Base-by-base conservation (phyloP, 441 rosid genomes). In the Erodium trifolium region DNA sequence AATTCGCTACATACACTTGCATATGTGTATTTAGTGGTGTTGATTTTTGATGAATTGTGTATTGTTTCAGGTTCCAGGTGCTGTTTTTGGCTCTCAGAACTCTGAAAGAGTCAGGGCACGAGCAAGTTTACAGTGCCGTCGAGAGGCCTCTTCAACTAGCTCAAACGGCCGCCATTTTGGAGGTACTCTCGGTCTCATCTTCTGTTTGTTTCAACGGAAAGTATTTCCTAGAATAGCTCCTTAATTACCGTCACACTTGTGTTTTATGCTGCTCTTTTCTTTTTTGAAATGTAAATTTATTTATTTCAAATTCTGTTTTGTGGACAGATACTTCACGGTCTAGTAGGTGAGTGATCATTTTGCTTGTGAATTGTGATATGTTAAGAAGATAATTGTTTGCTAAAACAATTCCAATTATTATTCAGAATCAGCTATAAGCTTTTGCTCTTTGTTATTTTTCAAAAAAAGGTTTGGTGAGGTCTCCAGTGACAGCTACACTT, bases 161-260 rank as follows among this genome's bases (percentile, higher is more conserved):
- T 68, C 99, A 93, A 81, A 80, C 99, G 51, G 96, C 92, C 51
- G 97, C 99, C 31, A 81, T 89, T 78, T 80, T 93, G 81, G 99
- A 93, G 94, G 97, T 88, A 34, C 4, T 4, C 37, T 34, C 37
- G 37, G 4, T 34, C 2, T 23, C 27, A 4, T 34, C 5, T 34
- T 34, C 5, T 34, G 11, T 45, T 45, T 9, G 13, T 45, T 47
- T 47, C 14, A 3, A 3, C 2, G n/a, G 5, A 47, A 23, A 23
- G 27, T 23, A 23, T 23, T 23, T 23, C 27, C 27, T 23, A 23
- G 27, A 23, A 23, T 23, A 23, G 27, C 27, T 23, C 27, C 27
- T 23, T 23, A 23, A 23, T 23, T 23, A 23, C 27, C 27, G 27
- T 23, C 27, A 23, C 27, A 23, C 27, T 23, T 23, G 27, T 23